phyloP scores from a whole-genome alignment of 1,139 yeast genomes.

The Scheffersomyces illinoinensis region DNA sequence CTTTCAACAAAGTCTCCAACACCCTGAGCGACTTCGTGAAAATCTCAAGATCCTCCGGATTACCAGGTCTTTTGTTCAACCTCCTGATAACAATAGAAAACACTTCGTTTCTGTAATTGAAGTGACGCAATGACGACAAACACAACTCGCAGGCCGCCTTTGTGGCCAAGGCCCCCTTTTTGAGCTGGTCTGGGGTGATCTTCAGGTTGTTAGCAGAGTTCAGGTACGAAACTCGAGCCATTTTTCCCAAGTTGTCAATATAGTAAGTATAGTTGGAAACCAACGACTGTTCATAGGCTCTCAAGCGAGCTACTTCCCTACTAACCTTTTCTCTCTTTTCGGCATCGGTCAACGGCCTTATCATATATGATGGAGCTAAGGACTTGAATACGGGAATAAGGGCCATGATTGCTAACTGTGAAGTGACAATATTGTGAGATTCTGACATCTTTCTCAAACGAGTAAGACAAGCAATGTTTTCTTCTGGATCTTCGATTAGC shows the following conservation, averaged over 20 bases:
- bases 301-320: conserved; percentile 72
- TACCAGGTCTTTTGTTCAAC: conserved; percentile 55
- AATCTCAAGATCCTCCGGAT: conserved; percentile 44
- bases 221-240: conserved; percentile 40
- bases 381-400: conserved; percentile 83
- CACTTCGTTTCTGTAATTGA: conserved; percentile 77
- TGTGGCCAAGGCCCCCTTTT: conserved; percentile 59
- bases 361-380: conserved; percentile 84
- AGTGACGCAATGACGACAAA: conserved; percentile 66
- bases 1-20: conserved; percentile 62
- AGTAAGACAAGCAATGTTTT: conserved; percentile 64
- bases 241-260: conserved; percentile 52
- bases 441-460: conserved; percentile 72
- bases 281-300: conserved; percentile 78
- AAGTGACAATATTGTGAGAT: conserved; percentile 65
- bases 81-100: conserved; percentile 67
- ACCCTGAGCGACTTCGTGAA: conserved; percentile 65
- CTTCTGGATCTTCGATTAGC: conserved; percentile 89
- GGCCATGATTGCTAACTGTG: conserved; percentile 75
- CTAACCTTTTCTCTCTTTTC: conserved; percentile 83
- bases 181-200: conserved; percentile 36
- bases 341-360: conserved; percentile 75
- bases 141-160: conserved; percentile 79
- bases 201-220: conserved; percentile 44
- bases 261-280: conserved; percentile 71